Conservation (phyloP, 176 grass and related monocot genomes). For the Rhipidocladum racemiflorum region DNA sequence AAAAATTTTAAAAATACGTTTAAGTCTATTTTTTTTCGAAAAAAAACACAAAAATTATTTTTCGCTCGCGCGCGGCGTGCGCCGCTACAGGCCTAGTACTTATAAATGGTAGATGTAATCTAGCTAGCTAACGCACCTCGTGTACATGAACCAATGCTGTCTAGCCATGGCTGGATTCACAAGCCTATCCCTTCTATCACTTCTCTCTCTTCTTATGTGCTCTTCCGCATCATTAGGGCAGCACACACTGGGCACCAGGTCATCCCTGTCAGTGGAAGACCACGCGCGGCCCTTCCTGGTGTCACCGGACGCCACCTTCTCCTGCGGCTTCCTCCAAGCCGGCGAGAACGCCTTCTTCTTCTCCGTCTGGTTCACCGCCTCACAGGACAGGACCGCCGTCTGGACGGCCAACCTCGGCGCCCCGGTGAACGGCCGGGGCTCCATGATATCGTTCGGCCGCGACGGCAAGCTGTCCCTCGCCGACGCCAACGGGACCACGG, state of each 20-base stretch:
- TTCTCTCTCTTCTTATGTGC: neutral
- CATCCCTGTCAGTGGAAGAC: slow-evolving; percentile 33
- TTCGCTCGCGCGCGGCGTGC: too few species aligned
- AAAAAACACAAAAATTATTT: too few species aligned
- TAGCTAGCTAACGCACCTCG: too few species aligned
- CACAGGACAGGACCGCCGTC: slow-evolving; percentile 32
- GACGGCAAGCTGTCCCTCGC: slow-evolving; percentile 48
- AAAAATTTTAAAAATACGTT: too few species aligned
- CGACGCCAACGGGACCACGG: slow-evolving; percentile 47
- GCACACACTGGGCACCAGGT: slow-evolving; percentile 19
- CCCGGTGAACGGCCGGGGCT: slow-evolving; percentile 41
- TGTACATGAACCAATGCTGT: neutral
- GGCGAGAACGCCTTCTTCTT: slow-evolving; percentile 56
- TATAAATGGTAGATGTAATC: too few species aligned
- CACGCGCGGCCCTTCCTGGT: slow-evolving; percentile 24
- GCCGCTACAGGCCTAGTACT: too few species aligned
- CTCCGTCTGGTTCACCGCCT: slow-evolving; percentile 54
- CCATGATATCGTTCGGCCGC: slow-evolving; percentile 37
- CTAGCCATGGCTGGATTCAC: neutral
- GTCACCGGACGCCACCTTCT: slow-evolving; percentile 38
- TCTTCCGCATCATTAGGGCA: neutral
- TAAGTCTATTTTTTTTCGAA: too few species aligned
- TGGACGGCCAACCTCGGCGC: slow-evolving; percentile 56
- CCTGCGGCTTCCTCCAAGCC: slow-evolving; percentile 36
- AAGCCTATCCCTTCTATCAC: neutral